phyloP scores from a whole-genome alignment of 2,329 filamentous ascomycete species.

The Fusarium staphyleae region DNA sequence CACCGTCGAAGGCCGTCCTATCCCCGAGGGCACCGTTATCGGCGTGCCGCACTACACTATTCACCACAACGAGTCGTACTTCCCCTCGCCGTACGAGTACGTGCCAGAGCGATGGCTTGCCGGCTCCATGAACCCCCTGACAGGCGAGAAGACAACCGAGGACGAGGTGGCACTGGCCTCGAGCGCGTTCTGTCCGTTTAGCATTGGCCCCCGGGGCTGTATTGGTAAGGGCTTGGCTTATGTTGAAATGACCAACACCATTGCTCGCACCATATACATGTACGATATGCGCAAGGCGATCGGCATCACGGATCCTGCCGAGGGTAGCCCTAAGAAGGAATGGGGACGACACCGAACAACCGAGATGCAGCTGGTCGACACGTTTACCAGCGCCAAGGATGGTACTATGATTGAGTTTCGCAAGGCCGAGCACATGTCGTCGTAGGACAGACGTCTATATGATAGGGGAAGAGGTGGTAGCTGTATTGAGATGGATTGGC shows the following conservation, averaged over 20 bases:
- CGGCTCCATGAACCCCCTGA: conserved; percentile 51
- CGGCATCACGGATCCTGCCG: conserved; percentile 58
- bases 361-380: conserved; percentile 76
- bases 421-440: conserved; percentile 36
- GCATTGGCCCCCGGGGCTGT: conserved; percentile 72
- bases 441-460: neutral
- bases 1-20: conserved; percentile 58
- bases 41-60: conserved; percentile 73
- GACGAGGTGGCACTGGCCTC: conserved; percentile 64
- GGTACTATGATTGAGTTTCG: conserved; percentile 72
- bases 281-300: conserved; percentile 65
- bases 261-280: conserved; percentile 66
- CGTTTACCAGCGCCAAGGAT: conserved; percentile 76
- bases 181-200: conserved; percentile 77
- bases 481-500: neutral
- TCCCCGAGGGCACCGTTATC: conserved; percentile 68
- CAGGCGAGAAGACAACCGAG: conserved; percentile 52
- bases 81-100: conserved; percentile 64
- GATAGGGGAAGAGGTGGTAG: neutral
- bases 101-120: conserved; percentile 71
- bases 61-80: conserved; percentile 71
- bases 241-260: conserved; percentile 68
- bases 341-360: conserved; percentile 61
- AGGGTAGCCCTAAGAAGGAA: conserved; percentile 57
- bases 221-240: conserved; percentile 76